Evolutionary conservation across 139 green algal species (phyloP), one percentile per base, ranked within the genome.

Genomic region (Chlamydomonas urium): DNA sequence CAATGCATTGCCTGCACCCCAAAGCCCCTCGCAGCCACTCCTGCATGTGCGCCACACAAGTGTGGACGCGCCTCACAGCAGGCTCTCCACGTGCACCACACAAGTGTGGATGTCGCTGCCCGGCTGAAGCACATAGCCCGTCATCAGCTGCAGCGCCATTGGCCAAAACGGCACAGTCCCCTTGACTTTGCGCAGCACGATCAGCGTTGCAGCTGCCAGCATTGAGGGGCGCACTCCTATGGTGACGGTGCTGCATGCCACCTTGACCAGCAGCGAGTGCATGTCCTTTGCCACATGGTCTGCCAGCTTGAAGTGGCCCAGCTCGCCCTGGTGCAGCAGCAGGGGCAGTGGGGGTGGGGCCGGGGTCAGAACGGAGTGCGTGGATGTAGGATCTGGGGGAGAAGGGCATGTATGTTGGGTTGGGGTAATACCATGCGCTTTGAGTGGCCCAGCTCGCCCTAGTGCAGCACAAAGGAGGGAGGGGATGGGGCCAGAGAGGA

Each of bases 161-260:
- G 88, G 88, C 81, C 83, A 90, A 65, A 70, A 70, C 4, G 88
- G 88, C 38, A 86, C 74, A 4, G 72, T 74, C 31, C 88, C 86
- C n/a, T 79, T 75, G 59, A 71, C 62, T 35, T 50, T 47, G 5
- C 81, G 75, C 36, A 75, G 75, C 26, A 74, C 59, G 31, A 77
- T 29, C 31, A 88, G 38, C 21, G 79, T 63, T 1, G 75, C 82
- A 1, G 74, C 79, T 0, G 80, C 80, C 37, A 88, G 57, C 4
- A 81, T 38, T 0, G 48, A 71, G 4, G 83, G 83, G 6, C 77
- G 75, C 14, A 76, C 29, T 36, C 65, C 71, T 10, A 84, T 29
- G 28, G 71, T 56, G 8, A 69, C 58, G 0, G 83, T 71, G 33
- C 59, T 74, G 37, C 65, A 72, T n/a, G 74, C 63, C 2, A 67